phyloP scores from a whole-genome alignment of 2,329 filamentous ascomycete genomes.

The Botrytis paeoniae region DNA sequence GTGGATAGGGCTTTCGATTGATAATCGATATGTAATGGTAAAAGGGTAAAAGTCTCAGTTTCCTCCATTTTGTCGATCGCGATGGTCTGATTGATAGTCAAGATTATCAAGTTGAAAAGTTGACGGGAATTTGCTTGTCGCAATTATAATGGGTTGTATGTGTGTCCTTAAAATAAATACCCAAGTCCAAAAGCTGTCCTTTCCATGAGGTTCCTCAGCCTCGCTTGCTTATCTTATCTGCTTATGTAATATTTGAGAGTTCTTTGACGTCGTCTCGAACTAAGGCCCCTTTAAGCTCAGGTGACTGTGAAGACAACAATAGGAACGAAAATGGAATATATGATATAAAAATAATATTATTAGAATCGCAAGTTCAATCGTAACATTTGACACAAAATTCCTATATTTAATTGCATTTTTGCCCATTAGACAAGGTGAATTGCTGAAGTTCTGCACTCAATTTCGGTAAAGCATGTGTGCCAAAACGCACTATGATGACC shows the following conservation, averaged over 20 bases:
- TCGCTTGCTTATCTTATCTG: not conserved
- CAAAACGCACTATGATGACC: not conserved
- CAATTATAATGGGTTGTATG: not conserved
- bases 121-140: not conserved
- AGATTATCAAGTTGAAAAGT: not conserved
- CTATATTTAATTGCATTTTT: not conserved
- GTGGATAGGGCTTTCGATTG: slow-evolving; percentile 69
- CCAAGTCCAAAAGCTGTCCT: slow-evolving; percentile 7
- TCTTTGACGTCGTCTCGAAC: not conserved
- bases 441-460: not conserved
- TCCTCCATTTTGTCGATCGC: slow-evolving; percentile 48
- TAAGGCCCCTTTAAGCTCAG: not conserved
- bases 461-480: not conserved
- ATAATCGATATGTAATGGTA: slow-evolving; percentile 80
- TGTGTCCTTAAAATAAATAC: not conserved
- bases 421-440: not conserved
- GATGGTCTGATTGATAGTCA: not conserved
- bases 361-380: not conserved
- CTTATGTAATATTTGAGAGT: not conserved
- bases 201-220: not conserved
- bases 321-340: not conserved
- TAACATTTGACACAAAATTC: not conserved
- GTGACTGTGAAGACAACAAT: not conserved
- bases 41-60: slow-evolving; percentile 72
- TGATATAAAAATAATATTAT: not conserved